Evolutionary conservation across 768 basidiomycete genomes (phyloP), one percentile per base, ranked within the genome.

Genomic region (Auriscalpium vulgare): DNA sequence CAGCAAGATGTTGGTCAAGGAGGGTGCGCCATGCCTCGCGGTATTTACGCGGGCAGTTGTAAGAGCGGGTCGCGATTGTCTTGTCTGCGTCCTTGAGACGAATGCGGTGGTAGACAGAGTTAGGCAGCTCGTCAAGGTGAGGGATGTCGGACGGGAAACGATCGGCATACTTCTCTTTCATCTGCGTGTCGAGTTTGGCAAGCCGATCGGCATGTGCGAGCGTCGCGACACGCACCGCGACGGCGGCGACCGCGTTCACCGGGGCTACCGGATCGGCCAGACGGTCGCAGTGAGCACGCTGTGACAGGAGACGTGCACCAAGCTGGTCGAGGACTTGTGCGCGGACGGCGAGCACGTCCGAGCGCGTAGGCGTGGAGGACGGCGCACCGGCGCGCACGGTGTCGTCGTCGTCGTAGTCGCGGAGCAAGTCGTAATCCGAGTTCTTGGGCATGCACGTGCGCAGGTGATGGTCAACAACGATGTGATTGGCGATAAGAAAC

Each of bases 31-130:
- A 77, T 0, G 68, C 67, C 0, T 71, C 70, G 0, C 56, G 51
- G 36, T 70, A 76, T 43, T 74, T 70, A 3, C 65, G 58, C 0
- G 71, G 71, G 45, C 67, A 72, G 2, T 67, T 54, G 47, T 76
- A 78, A 0, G 57, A 57, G 0, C 67, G 55, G 0, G 51, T 58
- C 3, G 62, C 51, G 0, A 75, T 65, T 0, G 57, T 55, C 17
- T 67, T 59, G 2, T 60, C 37, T 3, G 57, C 37, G 29, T 68
- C 59, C 23, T 21, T 21, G 21, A 21, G 21, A 21, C 21, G 21
- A 21, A 21, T 21, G 21, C 21, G 21, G 21, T 21, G 63, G 62
- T 2, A 65, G 45, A 0, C 35, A 45, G 61, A 47, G 0, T 52
- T 48, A 0, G 65, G 66, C n/a, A 68, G 35, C 1, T 58, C 4